A percentile compares a stretch with the other conserved stretches of the same genome.
Conservation (phyloP, 2,329 filamentous ascomycete species). For the Aspergillus caelatus region DNA sequence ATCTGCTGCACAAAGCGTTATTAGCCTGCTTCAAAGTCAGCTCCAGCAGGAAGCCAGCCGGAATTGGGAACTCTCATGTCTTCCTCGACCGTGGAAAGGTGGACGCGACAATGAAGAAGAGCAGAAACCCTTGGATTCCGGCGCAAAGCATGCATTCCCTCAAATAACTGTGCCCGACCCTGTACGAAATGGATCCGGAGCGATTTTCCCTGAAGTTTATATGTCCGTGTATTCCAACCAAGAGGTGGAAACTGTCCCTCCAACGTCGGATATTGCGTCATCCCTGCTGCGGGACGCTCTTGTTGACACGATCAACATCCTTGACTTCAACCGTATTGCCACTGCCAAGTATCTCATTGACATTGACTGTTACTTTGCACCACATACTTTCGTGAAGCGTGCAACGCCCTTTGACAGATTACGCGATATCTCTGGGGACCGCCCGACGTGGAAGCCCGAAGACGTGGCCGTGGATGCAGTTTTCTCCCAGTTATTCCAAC, state of each 20-base stretch:
- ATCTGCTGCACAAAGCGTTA: slow-evolving; percentile 68
- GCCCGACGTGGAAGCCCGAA: slow-evolving; percentile 92
- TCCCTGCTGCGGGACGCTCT: slow-evolving; percentile 83
- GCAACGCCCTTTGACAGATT: slow-evolving; percentile 91
- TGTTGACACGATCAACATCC: slow-evolving; percentile 88
- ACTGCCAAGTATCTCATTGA: slow-evolving; percentile 90
- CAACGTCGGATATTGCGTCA: slow-evolving; percentile 73
- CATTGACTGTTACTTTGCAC: slow-evolving; percentile 90
- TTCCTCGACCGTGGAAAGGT: slow-evolving; percentile 59
- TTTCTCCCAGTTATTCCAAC: slow-evolving; percentile 89
- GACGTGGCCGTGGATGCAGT: slow-evolving; percentile 97
- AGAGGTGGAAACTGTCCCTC: slow-evolving; percentile 85
- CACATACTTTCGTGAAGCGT: slow-evolving; percentile 88
- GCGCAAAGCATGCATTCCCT: slow-evolving; percentile 76
- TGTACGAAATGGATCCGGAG: slow-evolving; percentile 71
- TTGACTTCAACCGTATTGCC: slow-evolving; percentile 88
- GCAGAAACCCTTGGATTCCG: slow-evolving; percentile 61
- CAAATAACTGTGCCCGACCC: slow-evolving; percentile 73
- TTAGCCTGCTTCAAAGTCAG: slow-evolving; percentile 83
- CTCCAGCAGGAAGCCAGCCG: slow-evolving; percentile 74
- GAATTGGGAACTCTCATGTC: slow-evolving; percentile 72
- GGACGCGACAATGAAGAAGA: slow-evolving; percentile 43
- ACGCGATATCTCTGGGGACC: slow-evolving; percentile 63
- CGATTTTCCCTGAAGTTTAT: slow-evolving; percentile 89
- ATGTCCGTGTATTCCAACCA: slow-evolving; percentile 90